phyloP scores from a whole-genome alignment of 1,139 yeast genomes.

The Sugiyamaella japonica region DNA sequence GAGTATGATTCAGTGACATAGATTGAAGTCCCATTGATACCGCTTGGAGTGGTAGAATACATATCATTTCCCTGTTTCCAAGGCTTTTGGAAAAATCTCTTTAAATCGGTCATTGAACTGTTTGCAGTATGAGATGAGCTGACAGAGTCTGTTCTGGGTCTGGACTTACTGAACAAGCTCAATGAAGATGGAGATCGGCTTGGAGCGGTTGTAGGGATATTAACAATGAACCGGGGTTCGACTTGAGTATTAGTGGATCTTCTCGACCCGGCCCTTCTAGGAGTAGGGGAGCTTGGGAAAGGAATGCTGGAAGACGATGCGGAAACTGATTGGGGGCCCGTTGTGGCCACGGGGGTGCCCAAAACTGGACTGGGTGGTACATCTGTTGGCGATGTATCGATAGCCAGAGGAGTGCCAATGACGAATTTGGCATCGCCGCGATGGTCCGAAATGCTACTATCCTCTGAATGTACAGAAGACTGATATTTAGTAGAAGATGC shows the following conservation, averaged over 20 bases:
- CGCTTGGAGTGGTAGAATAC: conserved; percentile 5
- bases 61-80: conserved; percentile 28
- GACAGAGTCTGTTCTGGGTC: conserved; percentile 31
- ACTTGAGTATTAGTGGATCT: conserved; percentile 22
- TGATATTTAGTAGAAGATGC: conserved; percentile 14
- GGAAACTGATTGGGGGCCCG: conserved; percentile 4
- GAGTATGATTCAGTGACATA: conserved; percentile 20
- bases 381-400: conserved; percentile 13
- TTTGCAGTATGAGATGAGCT: conserved; percentile 20
- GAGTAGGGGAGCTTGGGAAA: conserved; percentile 14
- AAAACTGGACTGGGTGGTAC: conserved; percentile 9
- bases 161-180: conserved; percentile 31
- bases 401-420: conserved; percentile 14
- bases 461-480: conserved; percentile 16
- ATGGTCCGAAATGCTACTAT: conserved; percentile 10
- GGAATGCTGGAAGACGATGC: conserved; percentile 8
- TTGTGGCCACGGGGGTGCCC: conserved; percentile 7
- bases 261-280: conserved; percentile 15
- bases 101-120: conserved; percentile 36
- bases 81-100: conserved; percentile 38
- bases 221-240: conserved; percentile 33
- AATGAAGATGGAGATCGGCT: conserved; percentile 34
- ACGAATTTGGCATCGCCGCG: conserved; percentile 11
- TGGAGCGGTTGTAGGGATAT: conserved; percentile 25
- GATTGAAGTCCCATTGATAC: conserved; percentile 12